Evolutionary conservation across 2,329 filamentous ascomycete species (phyloP), one percentile per base, ranked within the genome.

Genomic region (Proliferodiscus dingleyae): DNA sequence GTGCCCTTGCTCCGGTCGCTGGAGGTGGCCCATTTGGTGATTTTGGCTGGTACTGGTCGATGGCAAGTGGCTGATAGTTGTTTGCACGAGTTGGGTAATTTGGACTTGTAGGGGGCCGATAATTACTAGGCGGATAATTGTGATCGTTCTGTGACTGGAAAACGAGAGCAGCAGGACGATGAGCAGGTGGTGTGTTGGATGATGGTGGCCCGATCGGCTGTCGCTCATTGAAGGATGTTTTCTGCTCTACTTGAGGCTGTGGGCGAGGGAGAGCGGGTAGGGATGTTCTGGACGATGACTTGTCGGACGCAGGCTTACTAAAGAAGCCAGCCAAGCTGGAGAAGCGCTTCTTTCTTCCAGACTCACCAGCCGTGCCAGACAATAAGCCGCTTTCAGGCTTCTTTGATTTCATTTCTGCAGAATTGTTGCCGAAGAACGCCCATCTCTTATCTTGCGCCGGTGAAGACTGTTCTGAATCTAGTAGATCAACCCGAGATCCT

Each of bases 341-440:
- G 47, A 77, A 71, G 9, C 73, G 64, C 50, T 72, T 74, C 61
- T 72, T 75, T 53, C 61, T 62, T 16, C 49, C 47, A 33, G 44
- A 18, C 13, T 53, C 51, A 11, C 57, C 51, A 36, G 39, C 6
- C 33, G 50, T 38, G 5, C 39, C 51, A 6, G 50, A 51, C 21
- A 52, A 52, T 41, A 58, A 47, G 41, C 53, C 41, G n/a, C 54
- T 53, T 23, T 46, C 37, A 18, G 54, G 36, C 32, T 54, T 62
- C 15, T 63, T 65, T 1, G 57, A 56, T 28, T 50, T 56, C n/a
- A 50, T 36, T n/a, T 45, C 40, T 3, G 26, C 23, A 11, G 50
- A 40, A 37, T 37, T 41, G 19, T 56, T 53, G 8, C 61, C 58
- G 49, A 68, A 68, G 30, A 72, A 65, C 2, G 68, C 66, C 24